Conservation (phyloP, 2,329 filamentous ascomycete genomes). For the Hymenoscyphus infarciens region DNA sequence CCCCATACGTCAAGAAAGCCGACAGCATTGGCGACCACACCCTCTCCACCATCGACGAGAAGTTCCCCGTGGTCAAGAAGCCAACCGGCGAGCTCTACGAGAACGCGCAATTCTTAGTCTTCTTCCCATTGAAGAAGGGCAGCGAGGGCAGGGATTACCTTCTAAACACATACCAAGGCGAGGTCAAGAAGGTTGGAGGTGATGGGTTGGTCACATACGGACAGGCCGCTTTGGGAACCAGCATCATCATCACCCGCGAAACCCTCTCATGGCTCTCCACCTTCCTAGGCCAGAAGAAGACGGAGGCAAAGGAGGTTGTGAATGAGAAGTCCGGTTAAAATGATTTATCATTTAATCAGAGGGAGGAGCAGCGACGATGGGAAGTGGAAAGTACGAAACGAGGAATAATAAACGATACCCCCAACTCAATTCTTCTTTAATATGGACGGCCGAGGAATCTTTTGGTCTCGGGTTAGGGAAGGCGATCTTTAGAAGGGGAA, state of each 20-base stretch:
- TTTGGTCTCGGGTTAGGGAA: not conserved
- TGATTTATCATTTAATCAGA: not conserved
- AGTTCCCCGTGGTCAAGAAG: conserved; percentile 72
- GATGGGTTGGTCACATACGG: conserved; percentile 62
- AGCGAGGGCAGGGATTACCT: conserved; percentile 61
- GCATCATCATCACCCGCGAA: conserved; percentile 63
- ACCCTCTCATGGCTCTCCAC: conserved; percentile 58
- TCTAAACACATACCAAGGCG: conserved; percentile 51
- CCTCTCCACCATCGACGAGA: conserved; percentile 65
- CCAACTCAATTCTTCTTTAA: conserved; percentile 6
- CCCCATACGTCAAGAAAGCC: conserved; percentile 79
- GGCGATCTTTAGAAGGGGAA: not conserved
- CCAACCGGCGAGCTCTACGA: conserved; percentile 67
- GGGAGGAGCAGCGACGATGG: not conserved
- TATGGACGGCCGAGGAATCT: not conserved
- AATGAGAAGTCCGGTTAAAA: conserved; percentile 42
- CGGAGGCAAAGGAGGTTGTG: conserved; percentile 52
- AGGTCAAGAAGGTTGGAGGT: conserved; percentile 61
- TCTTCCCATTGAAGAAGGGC: conserved; percentile 60
- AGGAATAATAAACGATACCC: not conserved
- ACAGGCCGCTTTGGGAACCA: conserved; percentile 67
- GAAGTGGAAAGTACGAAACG: not conserved
- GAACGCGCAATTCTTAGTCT: conserved; percentile 58
- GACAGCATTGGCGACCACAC: conserved; percentile 73
- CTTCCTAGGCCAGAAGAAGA: conserved; percentile 59